Evolutionary conservation across 108 stramenopile species (phyloP).

Genomic region (Fragilariopsis cylindrus): DNA sequence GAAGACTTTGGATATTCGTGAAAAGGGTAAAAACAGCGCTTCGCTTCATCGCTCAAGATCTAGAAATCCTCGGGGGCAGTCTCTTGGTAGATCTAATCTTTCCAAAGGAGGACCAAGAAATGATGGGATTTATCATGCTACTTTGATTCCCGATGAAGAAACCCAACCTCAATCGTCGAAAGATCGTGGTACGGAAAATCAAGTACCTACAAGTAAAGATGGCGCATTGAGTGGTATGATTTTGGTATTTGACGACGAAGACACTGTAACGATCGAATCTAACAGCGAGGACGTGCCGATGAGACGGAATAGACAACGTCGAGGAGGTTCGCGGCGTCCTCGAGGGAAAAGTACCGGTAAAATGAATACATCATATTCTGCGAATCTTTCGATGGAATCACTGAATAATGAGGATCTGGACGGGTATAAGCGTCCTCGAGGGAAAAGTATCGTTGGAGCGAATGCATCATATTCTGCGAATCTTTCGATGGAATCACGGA

Average conservation of each 20-base stretch:
- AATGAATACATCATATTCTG: neutral
- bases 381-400: neutral
- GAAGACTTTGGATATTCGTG: neutral
- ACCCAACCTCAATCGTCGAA: too few relatives aligned
- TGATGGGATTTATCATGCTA: neutral
- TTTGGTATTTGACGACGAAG: neutral
- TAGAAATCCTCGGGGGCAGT: neutral
- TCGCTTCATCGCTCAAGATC: neutral
- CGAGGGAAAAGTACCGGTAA: too few relatives aligned
- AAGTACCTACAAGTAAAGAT: neutral
- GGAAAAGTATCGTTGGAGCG: too few relatives aligned
- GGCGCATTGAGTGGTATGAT: conserved; percentile 10
- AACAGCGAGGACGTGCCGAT: too few relatives aligned
- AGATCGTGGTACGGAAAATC: neutral
- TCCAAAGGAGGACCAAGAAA: neutral
- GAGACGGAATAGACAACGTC: too few relatives aligned
- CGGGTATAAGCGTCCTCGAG: too few relatives aligned
- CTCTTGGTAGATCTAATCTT: neutral
- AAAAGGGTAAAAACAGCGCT: neutral
- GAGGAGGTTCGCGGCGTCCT: too few relatives aligned
- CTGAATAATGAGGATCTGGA: too few relatives aligned
- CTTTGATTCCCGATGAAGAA: too few relatives aligned
- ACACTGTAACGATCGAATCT: neutral
- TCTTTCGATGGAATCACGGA: neutral
- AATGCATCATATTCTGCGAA: neutral